Percentiles rank a stretch among this genome's conserved stretches.
Evolutionary conservation across 2,329 filamentous ascomycete genomes (phyloP).

Genomic region (Eutypa lata): DNA sequence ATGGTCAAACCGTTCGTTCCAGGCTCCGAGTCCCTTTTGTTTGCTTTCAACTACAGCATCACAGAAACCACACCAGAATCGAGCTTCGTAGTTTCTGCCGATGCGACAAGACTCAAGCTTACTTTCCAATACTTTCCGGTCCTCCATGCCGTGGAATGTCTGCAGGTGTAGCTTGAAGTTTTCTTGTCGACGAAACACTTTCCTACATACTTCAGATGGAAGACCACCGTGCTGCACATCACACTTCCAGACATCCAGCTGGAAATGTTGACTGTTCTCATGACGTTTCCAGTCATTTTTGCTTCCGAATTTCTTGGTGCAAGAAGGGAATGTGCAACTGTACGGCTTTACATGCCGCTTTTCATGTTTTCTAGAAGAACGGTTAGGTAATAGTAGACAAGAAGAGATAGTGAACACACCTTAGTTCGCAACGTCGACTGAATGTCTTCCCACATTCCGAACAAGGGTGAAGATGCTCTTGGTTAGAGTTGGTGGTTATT

Average conservation of each 20-base stretch:
- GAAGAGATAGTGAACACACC: slow-evolving; percentile 36
- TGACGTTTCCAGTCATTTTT: slow-evolving; percentile 95
- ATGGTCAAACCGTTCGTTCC: slow-evolving; percentile 62
- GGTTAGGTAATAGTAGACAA: slow-evolving; percentile 16
- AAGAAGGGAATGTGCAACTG: slow-evolving; percentile 70
- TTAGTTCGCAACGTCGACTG: slow-evolving; percentile 52
- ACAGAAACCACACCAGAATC: slow-evolving; percentile 92
- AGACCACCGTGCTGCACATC: slow-evolving; percentile 32
- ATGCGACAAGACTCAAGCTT: slow-evolving; percentile 55
- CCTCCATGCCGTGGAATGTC: slow-evolving; percentile 41
- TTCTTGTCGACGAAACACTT: slow-evolving; percentile 55
- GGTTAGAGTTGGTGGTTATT: slow-evolving; percentile 3
- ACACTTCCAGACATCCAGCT: slow-evolving; percentile 71
- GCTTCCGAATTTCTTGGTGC: slow-evolving; percentile 76
- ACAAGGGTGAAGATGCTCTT: slow-evolving; percentile 29
- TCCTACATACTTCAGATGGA: slow-evolving; percentile 45
- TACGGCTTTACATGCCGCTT: slow-evolving; percentile 81
- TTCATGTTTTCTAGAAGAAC: slow-evolving; percentile 67
- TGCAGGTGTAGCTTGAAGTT: slow-evolving; percentile 61
- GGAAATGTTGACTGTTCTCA: slow-evolving; percentile 75
- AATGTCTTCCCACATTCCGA: slow-evolving; percentile 44
- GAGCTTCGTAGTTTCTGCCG: slow-evolving; percentile 59
- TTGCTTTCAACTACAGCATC: slow-evolving; percentile 49
- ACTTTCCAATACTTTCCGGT: slow-evolving; percentile 32
- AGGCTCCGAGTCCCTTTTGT: slow-evolving; percentile 49